Evolutionary conservation across 2,329 filamentous ascomycete genomes (phyloP), one percentile per base, ranked within the genome.

Genomic region (Fusarium buxicola): DNA sequence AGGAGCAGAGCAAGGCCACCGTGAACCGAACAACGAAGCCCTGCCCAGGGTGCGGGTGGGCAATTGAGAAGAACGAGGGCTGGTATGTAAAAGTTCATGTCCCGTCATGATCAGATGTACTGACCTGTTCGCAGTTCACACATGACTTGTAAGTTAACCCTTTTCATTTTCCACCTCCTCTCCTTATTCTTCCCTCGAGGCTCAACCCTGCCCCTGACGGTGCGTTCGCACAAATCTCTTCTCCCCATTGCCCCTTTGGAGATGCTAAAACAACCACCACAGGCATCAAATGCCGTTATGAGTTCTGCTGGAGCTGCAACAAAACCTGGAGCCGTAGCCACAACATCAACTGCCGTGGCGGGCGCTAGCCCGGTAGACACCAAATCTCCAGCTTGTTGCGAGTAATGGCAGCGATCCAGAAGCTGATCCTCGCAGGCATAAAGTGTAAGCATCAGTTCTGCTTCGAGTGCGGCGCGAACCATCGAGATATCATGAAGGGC

Each of bases 11-110:
- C 25, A 36, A 50, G 2, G 53, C 25, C 8, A 72, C 63, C 4
- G 60, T 81, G 5, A 66, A 25, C 7, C 41, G 27, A 12, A 74
- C 75, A 35, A 75, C 76, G 11, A 80, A 76, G 50, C 74, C 73
- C 0, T 81, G 79, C 32, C 77, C 77, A 0, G 69, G 70, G 1
- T 81, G 79, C 15, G 58, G 65, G 4, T 72, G 71, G 57, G 71
- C 74, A 2, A 81, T 80, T 48, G 70, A 79, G 62, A 81, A 79
- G 69, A 76, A 74, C 15, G 50, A 62, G 0, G 79, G 79, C 41
- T 81, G 79, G 79, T 81, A 52, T 72, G 77, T 72, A 34, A n/a
- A n/a, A 24, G 8, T n/a, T n/a, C 25, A n/a, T 31, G 31, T 18
- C 15, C 8, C 18, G 8, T 12, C 3, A 24, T 31, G 16, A 21